Base-by-base conservation (phyloP, 306 rosid genomes). In the Macrotyloma uniflorum region DNA sequence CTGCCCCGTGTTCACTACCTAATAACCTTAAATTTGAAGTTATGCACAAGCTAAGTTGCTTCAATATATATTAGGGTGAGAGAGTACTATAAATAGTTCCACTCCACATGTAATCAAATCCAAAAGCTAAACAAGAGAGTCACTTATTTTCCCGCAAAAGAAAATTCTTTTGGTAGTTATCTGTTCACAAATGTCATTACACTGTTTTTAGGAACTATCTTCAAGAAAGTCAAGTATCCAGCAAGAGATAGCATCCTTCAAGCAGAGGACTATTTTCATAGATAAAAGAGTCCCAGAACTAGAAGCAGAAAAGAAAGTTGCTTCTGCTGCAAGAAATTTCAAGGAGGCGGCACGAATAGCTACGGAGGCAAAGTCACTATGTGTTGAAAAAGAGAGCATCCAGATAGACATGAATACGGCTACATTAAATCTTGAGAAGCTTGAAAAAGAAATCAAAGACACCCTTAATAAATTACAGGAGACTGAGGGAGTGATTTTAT, bases 321-420 rank as follows among this genome's bases (percentile, higher is more conserved):
- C 93, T 70, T 90, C 91, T 36, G 76, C 96, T 80, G 90, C 92
- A 35, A 89, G 96, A 74, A 92, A 92, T 83, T 92, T 92, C 77
- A 92, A 90, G 82, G 97, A 90, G 84, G 96, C 97, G 76, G 97
- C 92, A 16, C 87, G 96, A 71, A 79, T 92, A 81, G 90, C 97
- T 69, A 79, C 88, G 0, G 96, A 90, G 85, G 90, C 97, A 8
- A 92, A 92, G 84, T 83, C 92, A 77, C 78, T 86, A 47, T 65
- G 68, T 63, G 78, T 83, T 76, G 93, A 92, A 80, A 92, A 87
- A 71, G 90, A 89, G 51, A 68, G 86, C 76, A 78, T 87, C 36
- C 90, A 85, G 83, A 78, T 19, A 61, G 83, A 82, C 80, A 89
- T 86, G 87, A 85, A 74, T 70, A 78, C 63, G 36, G 86, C 86